phyloP scores from a whole-genome alignment of 2,329 filamentous ascomycete genomes.

The Exophiala sp. region DNA sequence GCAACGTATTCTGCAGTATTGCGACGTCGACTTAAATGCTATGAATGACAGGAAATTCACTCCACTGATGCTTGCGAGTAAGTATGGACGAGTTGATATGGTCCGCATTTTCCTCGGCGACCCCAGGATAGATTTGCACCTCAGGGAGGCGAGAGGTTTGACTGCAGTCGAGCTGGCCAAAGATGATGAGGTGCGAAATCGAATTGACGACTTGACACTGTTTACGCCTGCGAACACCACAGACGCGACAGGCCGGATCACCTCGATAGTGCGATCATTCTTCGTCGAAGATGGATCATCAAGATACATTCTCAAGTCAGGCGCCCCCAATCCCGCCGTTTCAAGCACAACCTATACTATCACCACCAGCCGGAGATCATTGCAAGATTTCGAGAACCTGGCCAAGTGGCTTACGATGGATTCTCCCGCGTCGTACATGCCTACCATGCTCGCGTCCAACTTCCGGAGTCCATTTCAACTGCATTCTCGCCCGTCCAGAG shows the following conservation, averaged over 20 bases:
- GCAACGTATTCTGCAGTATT: conserved; percentile 66
- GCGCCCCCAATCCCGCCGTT: conserved; percentile 59
- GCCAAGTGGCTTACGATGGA: conserved; percentile 77
- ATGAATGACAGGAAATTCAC: conserved; percentile 94
- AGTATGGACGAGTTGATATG: conserved; percentile 92
- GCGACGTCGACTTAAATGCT: conserved; percentile 93
- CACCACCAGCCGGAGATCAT: conserved; percentile 82
- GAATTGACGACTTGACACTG: conserved; percentile 87
- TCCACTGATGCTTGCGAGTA: conserved; percentile 94
- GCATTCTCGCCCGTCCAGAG: conserved; percentile 81
- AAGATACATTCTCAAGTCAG: conserved; percentile 88
- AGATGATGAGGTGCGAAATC: conserved; percentile 93
- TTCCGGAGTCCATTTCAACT: conserved; percentile 81
- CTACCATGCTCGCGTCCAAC: conserved; percentile 62
- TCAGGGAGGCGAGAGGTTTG: conserved; percentile 78
- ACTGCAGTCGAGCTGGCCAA: conserved; percentile 96
- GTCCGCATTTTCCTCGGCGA: conserved; percentile 84
- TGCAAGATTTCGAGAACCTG: conserved; percentile 86
- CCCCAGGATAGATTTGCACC: conserved; percentile 74
- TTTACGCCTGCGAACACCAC: conserved; percentile 54
- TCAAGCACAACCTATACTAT: conserved; percentile 77
- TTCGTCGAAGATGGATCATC: conserved; percentile 96
- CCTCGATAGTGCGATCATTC: conserved; percentile 87
- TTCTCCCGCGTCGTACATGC: conserved; percentile 93
- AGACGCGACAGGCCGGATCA: conserved; percentile 71